Percentiles rank a stretch among this genome's conserved stretches.
phyloP scores from a whole-genome alignment of 2,329 filamentous ascomycete species.

The Botrytis elliptica region DNA sequence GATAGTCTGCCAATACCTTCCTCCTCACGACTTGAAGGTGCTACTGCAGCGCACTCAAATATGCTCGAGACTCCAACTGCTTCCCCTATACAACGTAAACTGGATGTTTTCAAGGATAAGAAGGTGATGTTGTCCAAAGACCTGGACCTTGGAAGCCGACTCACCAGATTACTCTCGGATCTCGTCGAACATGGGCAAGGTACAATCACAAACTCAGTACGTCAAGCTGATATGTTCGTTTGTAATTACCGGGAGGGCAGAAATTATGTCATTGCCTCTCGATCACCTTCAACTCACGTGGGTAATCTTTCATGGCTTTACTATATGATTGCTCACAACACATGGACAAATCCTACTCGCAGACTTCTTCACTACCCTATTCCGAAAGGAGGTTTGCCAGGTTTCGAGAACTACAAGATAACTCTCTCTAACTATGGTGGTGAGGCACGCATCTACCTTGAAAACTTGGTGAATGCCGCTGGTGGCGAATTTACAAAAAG shows the following conservation, averaged over 20 bases:
- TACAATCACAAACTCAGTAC: slow-evolving; percentile 60
- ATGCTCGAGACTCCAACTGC: slow-evolving; percentile 45
- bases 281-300: slow-evolving; percentile 70
- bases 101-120: slow-evolving; percentile 74
- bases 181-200: slow-evolving; percentile 74
- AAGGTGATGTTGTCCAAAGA: slow-evolving; percentile 76
- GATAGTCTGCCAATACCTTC: slow-evolving; percentile 56
- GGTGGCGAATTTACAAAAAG: slow-evolving; percentile 92
- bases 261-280: slow-evolving; percentile 75
- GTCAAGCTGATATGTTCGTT: slow-evolving; percentile 77
- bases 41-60: slow-evolving; percentile 54
- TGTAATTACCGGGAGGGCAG: slow-evolving; percentile 82
- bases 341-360: slow-evolving; percentile 81
- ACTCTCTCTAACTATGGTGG: slow-evolving; percentile 96
- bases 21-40: slow-evolving; percentile 65
- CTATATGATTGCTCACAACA: slow-evolving; percentile 82
- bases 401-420: slow-evolving; percentile 74
- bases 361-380: slow-evolving; percentile 89
- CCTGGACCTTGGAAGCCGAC: slow-evolving; percentile 65
- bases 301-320: slow-evolving; percentile 95
- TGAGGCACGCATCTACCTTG: slow-evolving; percentile 87
- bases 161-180: slow-evolving; percentile 65
- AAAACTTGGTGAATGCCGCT: slow-evolving; percentile 81
- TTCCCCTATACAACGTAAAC: slow-evolving; percentile 48
- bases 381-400: slow-evolving; percentile 72